A percentile compares a stretch with the other conserved stretches of the same genome.
Evolutionary conservation across 108 stramenopile genomes (phyloP).

Genomic region (Halocafeteria seosinensis): DNA sequence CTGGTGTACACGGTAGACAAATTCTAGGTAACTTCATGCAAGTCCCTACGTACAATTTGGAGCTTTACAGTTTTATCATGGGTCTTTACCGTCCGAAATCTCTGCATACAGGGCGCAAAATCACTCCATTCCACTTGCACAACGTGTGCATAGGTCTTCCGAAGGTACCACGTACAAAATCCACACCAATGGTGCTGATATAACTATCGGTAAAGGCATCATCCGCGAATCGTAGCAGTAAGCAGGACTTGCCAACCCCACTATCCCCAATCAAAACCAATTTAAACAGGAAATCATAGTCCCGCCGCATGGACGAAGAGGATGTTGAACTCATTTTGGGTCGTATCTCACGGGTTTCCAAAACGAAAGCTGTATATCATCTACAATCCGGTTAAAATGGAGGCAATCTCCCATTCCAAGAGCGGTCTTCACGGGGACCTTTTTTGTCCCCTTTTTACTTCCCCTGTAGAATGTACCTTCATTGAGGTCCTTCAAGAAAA

Average conservation of each 20-base stretch:
- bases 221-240: slow-evolving; percentile 93
- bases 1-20: too few relatives aligned
- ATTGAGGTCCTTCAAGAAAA: too few relatives aligned
- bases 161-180: slow-evolving; percentile 50
- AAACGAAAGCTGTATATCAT: too few relatives aligned
- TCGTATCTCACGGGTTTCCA: too few relatives aligned
- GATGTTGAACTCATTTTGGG: too few relatives aligned
- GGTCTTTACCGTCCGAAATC: slow-evolving; percentile 83
- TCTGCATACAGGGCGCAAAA: neutral
- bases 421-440: too few relatives aligned
- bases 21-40: too few relatives aligned
- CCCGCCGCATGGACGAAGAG: neutral
- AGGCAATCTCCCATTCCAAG: too few relatives aligned
- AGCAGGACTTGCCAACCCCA: slow-evolving; percentile 93
- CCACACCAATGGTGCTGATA: slow-evolving; percentile 97
- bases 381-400: too few relatives aligned
- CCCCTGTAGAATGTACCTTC: too few relatives aligned
- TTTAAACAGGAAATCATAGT: slow-evolving; percentile 21
- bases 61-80: slow-evolving; percentile 70
- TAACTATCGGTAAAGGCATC: slow-evolving; percentile 94
- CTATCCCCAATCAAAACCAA: slow-evolving; percentile 94
- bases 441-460: too few relatives aligned
- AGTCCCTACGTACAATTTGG: slow-evolving; percentile 67
- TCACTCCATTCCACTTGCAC: neutral
- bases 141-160: too few relatives aligned